Evolutionary conservation across 2,329 filamentous ascomycete species (phyloP).

Genomic region (Alternaria sp.): DNA sequence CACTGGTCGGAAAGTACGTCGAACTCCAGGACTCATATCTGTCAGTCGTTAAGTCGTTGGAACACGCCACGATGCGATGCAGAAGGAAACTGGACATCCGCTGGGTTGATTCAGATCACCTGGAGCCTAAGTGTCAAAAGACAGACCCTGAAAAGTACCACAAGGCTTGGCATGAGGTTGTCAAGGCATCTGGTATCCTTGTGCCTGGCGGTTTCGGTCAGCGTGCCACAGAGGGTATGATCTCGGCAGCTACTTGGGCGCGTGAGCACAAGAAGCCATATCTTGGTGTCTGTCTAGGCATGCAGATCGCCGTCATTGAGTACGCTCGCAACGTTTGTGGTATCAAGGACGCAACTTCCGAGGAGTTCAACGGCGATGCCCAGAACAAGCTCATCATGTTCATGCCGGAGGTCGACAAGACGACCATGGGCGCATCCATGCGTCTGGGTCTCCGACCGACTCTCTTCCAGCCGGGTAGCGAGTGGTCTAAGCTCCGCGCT

Average conservation of each 20-base stretch:
- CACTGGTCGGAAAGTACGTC: slow-evolving; percentile 91
- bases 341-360: slow-evolving; percentile 65
- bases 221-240: slow-evolving; percentile 89
- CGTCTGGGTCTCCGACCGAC: slow-evolving; percentile 79
- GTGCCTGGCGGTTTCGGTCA: slow-evolving; percentile 83
- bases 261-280: slow-evolving; percentile 82
- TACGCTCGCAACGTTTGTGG: slow-evolving; percentile 80
- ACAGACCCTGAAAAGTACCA: slow-evolving; percentile 77
- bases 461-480: slow-evolving; percentile 76
- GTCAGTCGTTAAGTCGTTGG: slow-evolving; percentile 83
- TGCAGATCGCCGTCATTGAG: slow-evolving; percentile 94
- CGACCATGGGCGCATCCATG: slow-evolving; percentile 87
- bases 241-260: slow-evolving; percentile 85
- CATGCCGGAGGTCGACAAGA: slow-evolving; percentile 88
- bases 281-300: slow-evolving; percentile 89
- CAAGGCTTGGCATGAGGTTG: slow-evolving; percentile 84
- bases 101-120: slow-evolving; percentile 85
- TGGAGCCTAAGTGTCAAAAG: slow-evolving; percentile 73
- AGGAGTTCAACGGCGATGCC: slow-evolving; percentile 67
- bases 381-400: slow-evolving; percentile 79
- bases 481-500: slow-evolving; percentile 80
- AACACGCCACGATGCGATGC: slow-evolving; percentile 91
- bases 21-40: slow-evolving; percentile 87
- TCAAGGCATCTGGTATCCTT: slow-evolving; percentile 73
- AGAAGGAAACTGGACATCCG: slow-evolving; percentile 79